phyloP scores from a whole-genome alignment of 495 filamentous ascomycete species.

The Penicillium flavigenum region DNA sequence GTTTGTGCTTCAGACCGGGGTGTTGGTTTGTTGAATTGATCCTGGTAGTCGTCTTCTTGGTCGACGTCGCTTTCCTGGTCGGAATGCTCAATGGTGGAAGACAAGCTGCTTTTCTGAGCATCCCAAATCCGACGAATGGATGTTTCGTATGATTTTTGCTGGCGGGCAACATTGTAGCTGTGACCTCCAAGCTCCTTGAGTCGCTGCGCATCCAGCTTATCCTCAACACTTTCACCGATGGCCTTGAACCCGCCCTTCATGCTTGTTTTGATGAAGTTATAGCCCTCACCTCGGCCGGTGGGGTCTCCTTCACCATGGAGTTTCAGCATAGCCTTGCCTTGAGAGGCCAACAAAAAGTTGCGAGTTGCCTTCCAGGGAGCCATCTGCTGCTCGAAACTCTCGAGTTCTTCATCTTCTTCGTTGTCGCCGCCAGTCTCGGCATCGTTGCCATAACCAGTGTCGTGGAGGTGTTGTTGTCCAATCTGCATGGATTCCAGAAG shows the following conservation, averaged over 20 bases:
- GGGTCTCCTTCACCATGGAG: slow-evolving; percentile 94
- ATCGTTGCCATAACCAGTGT: slow-evolving; percentile 75
- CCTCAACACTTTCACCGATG: slow-evolving; percentile 80
- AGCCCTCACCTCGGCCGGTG: slow-evolving; percentile 88
- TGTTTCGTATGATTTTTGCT: slow-evolving; percentile 85
- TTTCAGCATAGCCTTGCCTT: slow-evolving; percentile 94
- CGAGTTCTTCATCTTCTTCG: slow-evolving; percentile 61
- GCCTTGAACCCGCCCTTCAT: slow-evolving; percentile 99
- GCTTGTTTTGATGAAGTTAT: slow-evolving; percentile 92
- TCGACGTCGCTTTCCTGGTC: slow-evolving; percentile 67
- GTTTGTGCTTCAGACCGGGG: slow-evolving; percentile 62
- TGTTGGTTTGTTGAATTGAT: slow-evolving; percentile 61
- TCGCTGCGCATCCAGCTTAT: slow-evolving; percentile 78
- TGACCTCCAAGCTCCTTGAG: slow-evolving; percentile 90
- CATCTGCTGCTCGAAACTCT: slow-evolving; percentile 82
- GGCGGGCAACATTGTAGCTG: slow-evolving; percentile 91
- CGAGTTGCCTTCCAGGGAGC: slow-evolving; percentile 94
- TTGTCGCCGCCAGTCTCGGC: slow-evolving; percentile 71
- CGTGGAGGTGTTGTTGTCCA: slow-evolving; percentile 76
- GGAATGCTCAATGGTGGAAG: slow-evolving; percentile 59
- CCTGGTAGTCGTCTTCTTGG: slow-evolving; percentile 58
- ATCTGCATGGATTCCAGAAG: slow-evolving; percentile 96
- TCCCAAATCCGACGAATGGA: slow-evolving; percentile 89
- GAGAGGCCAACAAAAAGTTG: slow-evolving; percentile 89
- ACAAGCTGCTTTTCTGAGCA: slow-evolving; percentile 75